Base-by-base conservation (phyloP, 257 asterid genomes). In the Linderniella brevidens region DNA sequence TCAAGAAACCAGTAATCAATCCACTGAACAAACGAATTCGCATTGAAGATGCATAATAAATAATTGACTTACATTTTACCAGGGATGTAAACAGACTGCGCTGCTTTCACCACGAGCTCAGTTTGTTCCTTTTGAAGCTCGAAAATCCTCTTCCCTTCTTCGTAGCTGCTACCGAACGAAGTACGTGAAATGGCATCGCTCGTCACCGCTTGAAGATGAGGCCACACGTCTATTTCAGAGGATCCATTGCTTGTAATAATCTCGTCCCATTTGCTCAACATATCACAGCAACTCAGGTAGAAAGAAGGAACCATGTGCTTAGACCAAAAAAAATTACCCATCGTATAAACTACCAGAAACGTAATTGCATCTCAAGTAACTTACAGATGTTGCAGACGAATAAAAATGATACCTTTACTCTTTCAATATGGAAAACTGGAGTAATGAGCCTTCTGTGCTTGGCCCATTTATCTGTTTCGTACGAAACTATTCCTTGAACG, bases 91-190 rank as follows among this genome's bases (percentile, higher is more conserved):
- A 68, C 14, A 0, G 67, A 49, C 0, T 19, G 53, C 10, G 13
- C 0, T 11, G 67, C 55, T 35, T 70, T 41, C 1, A 48, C 10
- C 16, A 62, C 9, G 46, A 41, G 69, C 36, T 41, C 37, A 0
- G 53, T 49, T 8, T 59, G 80, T 48, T 78, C 86, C 11, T 40
- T 64, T 45, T 72, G 90, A 37, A 78, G 90, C 40, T 72, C 73
- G 52, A 75, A 72, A 20, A 81, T 68, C 64, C 50, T 72, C 37
- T 63, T 63, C 11, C 90, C 93, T 60, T 78, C 71, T 58, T 68
- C 73, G 41, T 72, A 78, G 64, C 55, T 78, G 45, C 75, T 72
- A 1, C 85, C 88, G 62, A 77, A 77, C 0, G 88, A 79, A 14
- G 80, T 65, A 11, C 80, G 68, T 0, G 87, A 77, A 49, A 80